Base-by-base conservation (phyloP, 306 rosid genomes). In the Vigna nakashimae region DNA sequence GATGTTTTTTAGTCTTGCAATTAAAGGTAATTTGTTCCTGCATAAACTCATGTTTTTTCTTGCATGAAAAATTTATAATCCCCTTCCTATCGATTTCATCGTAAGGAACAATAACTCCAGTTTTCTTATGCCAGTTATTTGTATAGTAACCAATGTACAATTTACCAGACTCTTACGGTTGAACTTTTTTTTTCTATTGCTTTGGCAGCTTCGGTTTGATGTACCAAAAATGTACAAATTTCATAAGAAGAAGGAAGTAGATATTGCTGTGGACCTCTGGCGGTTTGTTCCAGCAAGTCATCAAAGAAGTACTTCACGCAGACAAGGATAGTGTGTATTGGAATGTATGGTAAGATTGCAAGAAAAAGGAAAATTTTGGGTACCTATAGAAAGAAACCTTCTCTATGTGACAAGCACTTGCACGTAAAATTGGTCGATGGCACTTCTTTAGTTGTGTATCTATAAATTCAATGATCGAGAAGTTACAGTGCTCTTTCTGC, bases 211-310 rank as follows among this genome's bases (percentile, higher is more conserved):
- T 82, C 96, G 96, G 32, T 91, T 38, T 48, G 91, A 86, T 65
- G 78, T 96, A 30, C 98, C 96, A 0, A 85, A 88, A 69, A 77
- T 89, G 3, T 92, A 96, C 90, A 92, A 92, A 84, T 92, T 92
- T 88, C 99, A 96, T 67, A 91, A 91, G 91, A 96, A 89, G 85
- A 89, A 87, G 82, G 94, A 87, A 81, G 96, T 91, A 8, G 97
- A 96, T 63, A 85, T 92, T 12, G 96, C 94, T 0, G 99, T 92
- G 34, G 97, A 96, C 79, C 95, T 91, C 71, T 96, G 98, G 99
- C 91, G 94, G 78, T 92, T 96, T 43, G 89, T 87, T 56, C 99
- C 98, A 1, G 82, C 80, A 84, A 74, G 58, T 72, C 66, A 71
- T 71, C 70, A 76, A 60, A 75, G 62, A 52, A 65, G 28, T 56